Evolutionary conservation across 108 stramenopile species (phyloP).

Genomic region (Hondaea fermentalgiana): DNA sequence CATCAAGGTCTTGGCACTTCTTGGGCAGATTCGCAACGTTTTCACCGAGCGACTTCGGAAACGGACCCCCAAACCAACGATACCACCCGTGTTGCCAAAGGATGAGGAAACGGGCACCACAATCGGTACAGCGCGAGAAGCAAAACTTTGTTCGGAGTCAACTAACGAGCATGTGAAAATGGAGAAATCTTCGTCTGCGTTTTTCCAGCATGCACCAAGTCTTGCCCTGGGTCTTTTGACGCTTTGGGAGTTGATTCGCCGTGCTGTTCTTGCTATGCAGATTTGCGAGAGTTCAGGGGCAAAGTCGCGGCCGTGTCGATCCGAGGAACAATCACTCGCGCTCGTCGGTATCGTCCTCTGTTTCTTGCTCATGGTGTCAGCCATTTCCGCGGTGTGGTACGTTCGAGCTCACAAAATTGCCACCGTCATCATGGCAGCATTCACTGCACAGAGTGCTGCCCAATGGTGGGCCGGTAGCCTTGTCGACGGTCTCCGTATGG

Average conservation of each 20-base stretch:
- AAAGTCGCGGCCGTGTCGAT: neutral
- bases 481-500: neutral
- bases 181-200: neutral
- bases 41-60: neutral
- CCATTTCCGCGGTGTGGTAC: neutral
- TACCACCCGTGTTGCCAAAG: neutral
- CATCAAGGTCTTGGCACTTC: neutral
- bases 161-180: neutral
- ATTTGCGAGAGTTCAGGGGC: neutral
- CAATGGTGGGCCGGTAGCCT: neutral
- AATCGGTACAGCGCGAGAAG: neutral
- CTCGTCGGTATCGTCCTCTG: neutral
- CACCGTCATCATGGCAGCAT: neutral
- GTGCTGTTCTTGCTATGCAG: neutral
- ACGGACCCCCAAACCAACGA: neutral
- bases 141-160: neutral
- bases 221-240: neutral
- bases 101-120: neutral
- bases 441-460: neutral
- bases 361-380: neutral
- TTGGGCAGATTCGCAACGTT: neutral
- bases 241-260: neutral
- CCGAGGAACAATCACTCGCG: neutral
- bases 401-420: neutral
- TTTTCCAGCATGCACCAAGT: neutral